Evolutionary conservation across 352 stramenopile species (phyloP), one percentile per base, ranked within the genome.

Genomic region (Elongisporangium anandrum): DNA sequence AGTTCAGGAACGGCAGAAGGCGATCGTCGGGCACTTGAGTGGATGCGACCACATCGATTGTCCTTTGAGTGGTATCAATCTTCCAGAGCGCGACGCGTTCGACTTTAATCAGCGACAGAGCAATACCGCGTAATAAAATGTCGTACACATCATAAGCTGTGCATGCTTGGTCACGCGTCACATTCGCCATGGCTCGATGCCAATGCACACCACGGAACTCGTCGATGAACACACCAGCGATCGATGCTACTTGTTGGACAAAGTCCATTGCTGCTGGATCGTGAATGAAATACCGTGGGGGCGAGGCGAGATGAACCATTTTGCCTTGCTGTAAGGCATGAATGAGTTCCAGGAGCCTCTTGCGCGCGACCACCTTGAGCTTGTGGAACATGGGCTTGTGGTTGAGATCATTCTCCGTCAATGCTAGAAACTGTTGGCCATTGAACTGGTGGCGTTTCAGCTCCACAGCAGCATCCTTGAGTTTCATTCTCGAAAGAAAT

Each of bases 11-110:
- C 5, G 85, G 75, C 24, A 68, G 23, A 1, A 90, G 23, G 10
- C 85, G 70, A 58, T 94, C 82, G 0, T 79, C 76, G 0, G 79
- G 79, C 8, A 90, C 56, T 7, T 85, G 70, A 0, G 77, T 88
- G 17, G 69, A 74, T 17, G 77, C 78, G 6, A 94, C 64, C 4
- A 75, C 69, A 12, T 84, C 66, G 12, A 92, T 73, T 12, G 77
- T 63, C 23, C 47, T 69, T 15, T n/a, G 50, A 23, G 62, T 61
- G 5, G 47, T 62, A 4, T 19, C 22, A 4, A 90, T 73, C 61
- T 79, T 79, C 82, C 85, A 94, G 2, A 94, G 41, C 9, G 59
- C 58, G 0, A 90, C 70, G 6, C 79, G 68, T 12, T 79, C 67
- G 3, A 90, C 60, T 21, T 19, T 47, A 22, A 75, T 61, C 4